Evolutionary conservation across 208 protist genomes (phyloP), one percentile per base, ranked within the genome.

Genomic region (Acanthamoeba castellanii): DNA sequence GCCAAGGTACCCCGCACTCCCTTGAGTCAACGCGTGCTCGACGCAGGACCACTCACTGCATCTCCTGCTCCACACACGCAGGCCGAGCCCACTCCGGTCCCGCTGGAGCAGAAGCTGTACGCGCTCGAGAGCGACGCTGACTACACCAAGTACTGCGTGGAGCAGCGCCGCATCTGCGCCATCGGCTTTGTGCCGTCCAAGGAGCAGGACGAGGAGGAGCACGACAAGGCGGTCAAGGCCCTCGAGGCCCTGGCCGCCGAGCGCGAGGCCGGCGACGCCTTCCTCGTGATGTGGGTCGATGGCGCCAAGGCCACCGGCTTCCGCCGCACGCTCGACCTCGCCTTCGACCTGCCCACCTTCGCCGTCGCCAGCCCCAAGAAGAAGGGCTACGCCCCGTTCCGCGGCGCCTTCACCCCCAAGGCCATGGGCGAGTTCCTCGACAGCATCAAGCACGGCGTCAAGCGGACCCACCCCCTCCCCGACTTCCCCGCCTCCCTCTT

Each of bases 381-480:
- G 81, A 89, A 89, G 81, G 81, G 27, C 55, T 89, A 61, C 81
- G 45, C 42, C 25, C 27, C 81, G 25, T 89, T 89, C 81, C 50
- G 45, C 20, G 81, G 81, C 55, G 45, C 81, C 81, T 89, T 89
- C 81, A 89, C 81, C 16, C 11, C n/a, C 81, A 89, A 89, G 81
- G 42, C 81, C 30, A 89, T 89, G 37, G 81, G 81, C 45, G 81
- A 89, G 42, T 89, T 89, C 81, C 81, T 89, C 27, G 81, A 89
- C 81, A 89, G 55, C 50, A 34, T 89, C 45, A 89, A 42, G 81
- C 13, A 16, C 34, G 81, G 81, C 81, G 13, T 37, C 45, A 89
- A 89, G 81, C 72, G n/a, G 45, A 89, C 81, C 25, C 14, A n/a
- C 50, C 50, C n/a, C 7, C 50, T 89, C 16, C 30, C 45, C 45